Evolutionary conservation across 306 rosid species (phyloP), one percentile per base, ranked within the genome.

Genomic region (Inga laurina): DNA sequence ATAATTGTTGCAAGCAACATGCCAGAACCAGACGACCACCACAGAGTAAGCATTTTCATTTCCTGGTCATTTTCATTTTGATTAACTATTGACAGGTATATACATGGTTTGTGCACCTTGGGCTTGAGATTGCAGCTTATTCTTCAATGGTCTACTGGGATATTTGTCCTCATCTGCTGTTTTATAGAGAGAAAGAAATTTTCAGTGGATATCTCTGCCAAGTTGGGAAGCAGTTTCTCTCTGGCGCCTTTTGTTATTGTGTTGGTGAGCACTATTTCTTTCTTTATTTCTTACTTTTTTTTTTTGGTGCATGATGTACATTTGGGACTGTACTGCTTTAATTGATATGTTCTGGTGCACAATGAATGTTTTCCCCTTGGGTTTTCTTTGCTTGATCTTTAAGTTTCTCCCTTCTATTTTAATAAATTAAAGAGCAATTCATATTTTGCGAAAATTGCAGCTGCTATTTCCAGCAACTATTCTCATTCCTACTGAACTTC

Each of bases 41-140:
- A 9, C 89, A 52, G 76, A 83, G 86, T 84, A 85, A 85, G 87
- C 76, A 66, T 76, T 88, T 90, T 82, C 74, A 74, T 86, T 92
- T 88, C 88, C 91, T 59, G 59, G 82, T 87, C 77, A 83, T 83
- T 88, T 91, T 91, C 87, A 65, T 83, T 87, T 85, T 83, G 85
- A 89, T 79, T 83, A 87, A 82, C 84, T 86, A 90, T 88, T 87
- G 92, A 89, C 94, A 89, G 93, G 90, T 90, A 35, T 88, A 52
- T 85, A 84, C 89, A 88, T 90, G 85, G 86, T 93, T 88, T 86
- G 83, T 89, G 83, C 87, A 75, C 89, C 86, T 87, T 90, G 92
- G 92, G 88, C 77, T 91, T 90, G 97, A 85, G 96, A 89, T 88
- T 94, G 98, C 97, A 94, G 98, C 94, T 94, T 87, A 92, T 94